Conservation (phyloP, 2,329 filamentous ascomycete species). For the Ophiostoma piceae region DNA sequence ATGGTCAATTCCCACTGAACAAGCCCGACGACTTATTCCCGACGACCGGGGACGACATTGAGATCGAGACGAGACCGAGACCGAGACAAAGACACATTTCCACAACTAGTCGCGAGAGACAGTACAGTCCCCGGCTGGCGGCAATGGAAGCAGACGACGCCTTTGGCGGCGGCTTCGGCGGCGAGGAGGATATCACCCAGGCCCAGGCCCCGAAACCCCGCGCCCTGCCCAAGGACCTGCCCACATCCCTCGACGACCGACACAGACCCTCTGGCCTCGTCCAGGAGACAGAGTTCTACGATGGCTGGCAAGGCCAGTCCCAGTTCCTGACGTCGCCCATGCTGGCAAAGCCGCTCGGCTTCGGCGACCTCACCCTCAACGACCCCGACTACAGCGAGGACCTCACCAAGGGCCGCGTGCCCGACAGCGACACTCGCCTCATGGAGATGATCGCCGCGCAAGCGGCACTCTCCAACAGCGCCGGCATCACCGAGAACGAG, state of each 20-base stretch:
- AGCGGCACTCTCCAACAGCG: constrained; percentile 64
- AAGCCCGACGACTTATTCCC: not conserved
- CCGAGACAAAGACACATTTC: not conserved
- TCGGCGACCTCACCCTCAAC: constrained; percentile 75
- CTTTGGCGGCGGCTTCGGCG: constrained; percentile 25
- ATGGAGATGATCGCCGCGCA: constrained; percentile 96
- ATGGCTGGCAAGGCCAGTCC: constrained; percentile 98
- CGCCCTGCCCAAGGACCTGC: constrained; percentile 73
- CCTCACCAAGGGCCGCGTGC: constrained; percentile 46
- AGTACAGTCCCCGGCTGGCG: not conserved
- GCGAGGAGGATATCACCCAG: constrained; percentile 23
- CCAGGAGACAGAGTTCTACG: constrained; percentile 91
- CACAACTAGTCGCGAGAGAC: not conserved
- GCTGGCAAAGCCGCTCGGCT: constrained; percentile 75
- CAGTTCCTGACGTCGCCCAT: constrained; percentile 88
- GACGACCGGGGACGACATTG: not conserved
- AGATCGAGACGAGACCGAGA: not conserved
- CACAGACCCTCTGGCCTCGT: constrained; percentile 61
- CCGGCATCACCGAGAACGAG: constrained; percentile 63
- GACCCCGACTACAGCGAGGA: constrained; percentile 69
- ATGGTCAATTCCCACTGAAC: not conserved
- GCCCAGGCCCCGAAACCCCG: constrained; percentile 45
- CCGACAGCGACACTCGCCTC: constrained; percentile 77
- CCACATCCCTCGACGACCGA: constrained; percentile 86
- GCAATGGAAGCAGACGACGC: constrained; percentile 20